phyloP scores from a whole-genome alignment of 495 filamentous ascomycete species.

The Mytilinidion resinicola region DNA sequence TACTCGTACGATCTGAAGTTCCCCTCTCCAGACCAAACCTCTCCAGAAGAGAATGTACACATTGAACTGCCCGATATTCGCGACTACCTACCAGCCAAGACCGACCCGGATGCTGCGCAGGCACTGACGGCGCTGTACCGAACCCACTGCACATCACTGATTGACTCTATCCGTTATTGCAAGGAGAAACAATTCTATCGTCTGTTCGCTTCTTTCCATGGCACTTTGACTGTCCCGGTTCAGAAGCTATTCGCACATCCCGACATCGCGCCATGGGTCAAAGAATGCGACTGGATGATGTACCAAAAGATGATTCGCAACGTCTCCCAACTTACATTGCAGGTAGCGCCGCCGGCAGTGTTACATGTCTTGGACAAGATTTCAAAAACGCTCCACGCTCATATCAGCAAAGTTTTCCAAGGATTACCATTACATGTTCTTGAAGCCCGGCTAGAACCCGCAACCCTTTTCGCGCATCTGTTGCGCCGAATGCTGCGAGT shows the following conservation, averaged over 20 bases:
- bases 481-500: conserved; percentile 81
- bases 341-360: conserved; percentile 79
- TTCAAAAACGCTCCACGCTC: conserved; percentile 65
- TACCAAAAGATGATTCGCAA: conserved; percentile 95
- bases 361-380: conserved; percentile 79
- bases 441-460: conserved; percentile 76
- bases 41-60: conserved; percentile 47
- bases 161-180: conserved; percentile 91
- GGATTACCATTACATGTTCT: conserved; percentile 76
- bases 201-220: conserved; percentile 91
- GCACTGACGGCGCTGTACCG: conserved; percentile 81
- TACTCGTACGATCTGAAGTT: conserved; percentile 61
- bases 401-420: conserved; percentile 75
- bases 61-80: conserved; percentile 73
- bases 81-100: conserved; percentile 63
- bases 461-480: conserved; percentile 79
- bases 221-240: conserved; percentile 92
- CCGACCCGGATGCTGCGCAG: conserved; percentile 74
- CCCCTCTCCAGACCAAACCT: conserved; percentile 46
- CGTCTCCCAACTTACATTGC: conserved; percentile 73
- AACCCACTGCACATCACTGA: conserved; percentile 87
- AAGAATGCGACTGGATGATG: conserved; percentile 88
- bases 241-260: conserved; percentile 85
- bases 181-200: conserved; percentile 92
- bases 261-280: conserved; percentile 82